Evolutionary conservation across 306 rosid species (phyloP).

Genomic region (Vicia faba): DNA sequence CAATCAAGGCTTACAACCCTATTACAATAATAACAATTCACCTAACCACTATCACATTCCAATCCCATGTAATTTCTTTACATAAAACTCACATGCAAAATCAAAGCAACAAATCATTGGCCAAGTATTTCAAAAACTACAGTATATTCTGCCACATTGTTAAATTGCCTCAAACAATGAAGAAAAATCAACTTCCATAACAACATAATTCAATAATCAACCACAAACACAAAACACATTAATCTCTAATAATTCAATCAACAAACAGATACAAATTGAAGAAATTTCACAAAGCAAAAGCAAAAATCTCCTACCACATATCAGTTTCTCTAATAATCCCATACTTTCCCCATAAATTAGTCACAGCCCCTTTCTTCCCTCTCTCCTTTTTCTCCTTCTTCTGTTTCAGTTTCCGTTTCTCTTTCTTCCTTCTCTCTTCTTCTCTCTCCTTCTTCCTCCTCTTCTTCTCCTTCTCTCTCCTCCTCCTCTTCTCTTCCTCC

Average conservation of each 20-base stretch:
- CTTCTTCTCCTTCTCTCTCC: constrained; percentile 37
- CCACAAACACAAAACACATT: constrained; percentile 1
- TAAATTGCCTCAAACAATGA: too few relatives aligned
- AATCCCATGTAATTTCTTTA: neutral
- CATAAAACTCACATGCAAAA: constrained; percentile 21
- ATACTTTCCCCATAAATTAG: constrained; percentile 86
- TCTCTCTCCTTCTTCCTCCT: constrained; percentile 44
- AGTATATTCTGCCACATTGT: neutral
- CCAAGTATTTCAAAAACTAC: neutral
- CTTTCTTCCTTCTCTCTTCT: constrained; percentile 45
- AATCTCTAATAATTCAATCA: constrained; percentile 14
- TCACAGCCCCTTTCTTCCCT: constrained; percentile 87
- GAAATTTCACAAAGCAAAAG: neutral
- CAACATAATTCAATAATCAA: constrained; percentile 20
- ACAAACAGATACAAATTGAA: neutral
- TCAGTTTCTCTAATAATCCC: constrained; percentile 93
- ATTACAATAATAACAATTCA: neutral
- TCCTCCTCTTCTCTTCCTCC: constrained; percentile 47
- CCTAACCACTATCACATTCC: neutral
- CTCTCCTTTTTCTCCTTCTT: constrained; percentile 69
- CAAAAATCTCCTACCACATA: constrained; percentile 69
- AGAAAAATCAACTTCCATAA: too few relatives aligned
- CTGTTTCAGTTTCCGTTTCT: constrained; percentile 50
- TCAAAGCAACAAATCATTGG: constrained; percentile 3
- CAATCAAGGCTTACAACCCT: constrained; percentile 15